Percentiles rank a stretch among this genome's conserved stretches.
Evolutionary conservation across 2,329 filamentous ascomycete species (phyloP).

Genomic region (Cladorrhinum sp.): DNA sequence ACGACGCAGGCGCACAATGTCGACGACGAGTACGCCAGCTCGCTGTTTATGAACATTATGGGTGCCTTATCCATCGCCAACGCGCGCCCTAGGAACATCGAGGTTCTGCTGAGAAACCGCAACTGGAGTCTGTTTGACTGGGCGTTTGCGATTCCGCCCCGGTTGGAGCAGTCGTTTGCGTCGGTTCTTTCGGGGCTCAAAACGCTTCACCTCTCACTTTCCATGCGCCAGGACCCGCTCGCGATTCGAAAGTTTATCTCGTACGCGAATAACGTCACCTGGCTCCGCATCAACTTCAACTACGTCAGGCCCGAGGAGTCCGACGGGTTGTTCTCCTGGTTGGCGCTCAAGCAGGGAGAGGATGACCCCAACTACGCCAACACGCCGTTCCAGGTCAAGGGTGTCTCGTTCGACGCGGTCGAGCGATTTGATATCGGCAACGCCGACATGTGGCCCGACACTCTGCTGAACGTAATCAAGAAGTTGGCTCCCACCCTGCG

Average conservation of each 20-base stretch:
- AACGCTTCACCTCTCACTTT: slow-evolving; percentile 41
- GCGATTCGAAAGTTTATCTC: slow-evolving; percentile 37
- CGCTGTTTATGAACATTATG: slow-evolving; percentile 41
- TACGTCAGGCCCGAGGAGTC: slow-evolving; percentile 9
- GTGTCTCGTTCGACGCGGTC: slow-evolving; percentile 36
- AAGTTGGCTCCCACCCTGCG: slow-evolving; percentile 46
- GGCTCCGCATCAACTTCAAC: slow-evolving; percentile 53
- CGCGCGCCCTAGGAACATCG: slow-evolving; percentile 41
- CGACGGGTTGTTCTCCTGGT: slow-evolving; percentile 39
- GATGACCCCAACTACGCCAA: not conserved
- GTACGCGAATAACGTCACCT: slow-evolving; percentile 41
- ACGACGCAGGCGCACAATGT: slow-evolving; percentile 9
- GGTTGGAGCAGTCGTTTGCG: slow-evolving; percentile 35
- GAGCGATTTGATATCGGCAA: slow-evolving; percentile 45
- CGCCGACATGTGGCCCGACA: slow-evolving; percentile 29
- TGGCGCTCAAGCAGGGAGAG: slow-evolving; percentile 24
- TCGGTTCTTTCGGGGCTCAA: slow-evolving; percentile 45
- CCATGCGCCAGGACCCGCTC: slow-evolving; percentile 2
- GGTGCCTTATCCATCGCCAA: slow-evolving; percentile 41
- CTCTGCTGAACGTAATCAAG: slow-evolving; percentile 35
- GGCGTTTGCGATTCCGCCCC: slow-evolving; percentile 47
- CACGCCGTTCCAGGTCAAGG: not conserved
- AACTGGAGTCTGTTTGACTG: slow-evolving; percentile 35
- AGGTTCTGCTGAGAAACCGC: slow-evolving; percentile 42
- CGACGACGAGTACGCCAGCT: slow-evolving; percentile 28